Base-by-base conservation (phyloP, 1,284 basidiomycete genomes). In the Pulchroboletus neoregius region DNA sequence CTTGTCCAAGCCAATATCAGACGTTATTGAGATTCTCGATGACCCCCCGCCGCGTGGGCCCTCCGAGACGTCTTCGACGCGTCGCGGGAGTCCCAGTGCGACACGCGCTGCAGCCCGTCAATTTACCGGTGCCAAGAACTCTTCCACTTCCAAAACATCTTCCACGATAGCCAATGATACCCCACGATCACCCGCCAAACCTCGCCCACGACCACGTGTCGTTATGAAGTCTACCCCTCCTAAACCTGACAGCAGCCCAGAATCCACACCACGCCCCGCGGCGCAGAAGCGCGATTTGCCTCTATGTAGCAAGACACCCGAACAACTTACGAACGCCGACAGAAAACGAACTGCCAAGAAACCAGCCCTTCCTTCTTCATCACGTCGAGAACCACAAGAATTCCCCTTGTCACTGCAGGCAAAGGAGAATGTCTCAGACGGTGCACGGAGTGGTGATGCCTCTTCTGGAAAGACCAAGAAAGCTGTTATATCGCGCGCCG, bases 371-470 rank as follows among this genome's bases (percentile, higher is more conserved):
- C 22, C 46, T 39, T 47, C 52, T 3, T 26, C 39, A 4, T 37
- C 45, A 4, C 55, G 55, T 32, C 49, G 51, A 6, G 50, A 52
- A 47, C 60, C 40, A 20, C 63, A 64, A 16, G 56, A 46, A 27
- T 65, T 63, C 20, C 61, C 53, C 6, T 51, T 66, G 52, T 46
- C 49, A 4, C 27, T 50, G 9, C 36, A 50, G 11, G 56, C 60
- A 27, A 62, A 66, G 33, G 57, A 61, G 31, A 58, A 61, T 2
- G 8, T 52, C 27, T 54, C 52, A 0, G 57, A 62, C 2, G n/a
- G 43, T 13, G 16, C 53, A n/a, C 4, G 42, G 32, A 51, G 44
- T 11, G 35, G 52, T 16, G 58, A 65, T 18, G 34, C 28, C 2
- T 43, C 54, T 5, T 30, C 60, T 4, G 32, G 18, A 6, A 55